Percentiles rank a stretch among this genome's conserved stretches.
Conservation (phyloP, 2,329 filamentous ascomycete species). For the Sporothrix brunneoviolacea region DNA sequence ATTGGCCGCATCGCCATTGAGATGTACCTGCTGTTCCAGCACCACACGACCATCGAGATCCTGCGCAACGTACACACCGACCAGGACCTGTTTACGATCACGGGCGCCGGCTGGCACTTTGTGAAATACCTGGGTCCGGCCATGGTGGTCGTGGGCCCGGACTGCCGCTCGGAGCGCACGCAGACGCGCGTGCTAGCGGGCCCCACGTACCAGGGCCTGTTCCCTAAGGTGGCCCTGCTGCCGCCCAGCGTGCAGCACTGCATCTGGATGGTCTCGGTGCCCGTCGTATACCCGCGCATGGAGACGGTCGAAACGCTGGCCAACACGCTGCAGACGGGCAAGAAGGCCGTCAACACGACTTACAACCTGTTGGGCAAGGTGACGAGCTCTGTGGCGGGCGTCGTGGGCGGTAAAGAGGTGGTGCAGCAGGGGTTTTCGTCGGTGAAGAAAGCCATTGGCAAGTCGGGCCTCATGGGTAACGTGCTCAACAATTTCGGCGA, state of each 20-base stretch:
- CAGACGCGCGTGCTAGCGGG: conserved; percentile 90
- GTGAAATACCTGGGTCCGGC: conserved; percentile 92
- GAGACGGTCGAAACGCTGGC: conserved; percentile 89
- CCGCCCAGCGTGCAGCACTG: conserved; percentile 94
- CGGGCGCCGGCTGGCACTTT: conserved; percentile 97
- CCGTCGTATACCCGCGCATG: conserved; percentile 81
- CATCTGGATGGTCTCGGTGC: conserved; percentile 91
- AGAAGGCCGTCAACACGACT: conserved; percentile 91
- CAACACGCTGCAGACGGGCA: conserved; percentile 85
- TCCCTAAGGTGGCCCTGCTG: conserved; percentile 87
- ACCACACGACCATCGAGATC: conserved; percentile 92
- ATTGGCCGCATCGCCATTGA: conserved; percentile 92
- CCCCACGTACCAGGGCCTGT: conserved; percentile 93
- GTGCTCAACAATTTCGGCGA: conserved; percentile 95
- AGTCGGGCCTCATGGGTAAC: conserved; percentile 89
- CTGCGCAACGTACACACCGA: conserved; percentile 84
- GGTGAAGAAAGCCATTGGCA: conserved; percentile 94
- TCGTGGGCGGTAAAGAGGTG: conserved; percentile 89
- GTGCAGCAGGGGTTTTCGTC: conserved; percentile 89
- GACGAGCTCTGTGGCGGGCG: conserved; percentile 87
- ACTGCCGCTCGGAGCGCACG: conserved; percentile 86
- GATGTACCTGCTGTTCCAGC: conserved; percentile 97
- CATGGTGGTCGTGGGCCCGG: conserved; percentile 81
- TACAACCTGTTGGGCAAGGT: conserved; percentile 96
- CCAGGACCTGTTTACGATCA: conserved; percentile 89